phyloP scores from a whole-genome alignment of 345 rosid species.

The Rubroshorea leprosula region DNA sequence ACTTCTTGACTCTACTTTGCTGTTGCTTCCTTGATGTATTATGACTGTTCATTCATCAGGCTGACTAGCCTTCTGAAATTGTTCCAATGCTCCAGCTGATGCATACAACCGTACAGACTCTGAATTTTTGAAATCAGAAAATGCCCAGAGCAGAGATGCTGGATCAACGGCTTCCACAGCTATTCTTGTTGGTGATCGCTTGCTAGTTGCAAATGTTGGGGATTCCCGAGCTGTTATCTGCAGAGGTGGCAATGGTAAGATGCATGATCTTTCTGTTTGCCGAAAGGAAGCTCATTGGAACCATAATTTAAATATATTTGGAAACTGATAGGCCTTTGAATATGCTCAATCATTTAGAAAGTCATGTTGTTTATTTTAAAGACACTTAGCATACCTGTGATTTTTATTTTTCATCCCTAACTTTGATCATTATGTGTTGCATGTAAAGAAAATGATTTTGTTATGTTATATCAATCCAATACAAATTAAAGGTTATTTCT shows the following conservation, averaged over 20 bases:
- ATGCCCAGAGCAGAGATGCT: conserved; percentile 91
- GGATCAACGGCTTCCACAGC: conserved; percentile 99
- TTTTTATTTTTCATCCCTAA: too few relatives aligned
- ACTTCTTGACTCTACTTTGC: conserved; percentile 6
- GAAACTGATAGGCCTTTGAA: too few relatives aligned
- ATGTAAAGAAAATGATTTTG: too few relatives aligned
- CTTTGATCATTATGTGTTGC: too few relatives aligned
- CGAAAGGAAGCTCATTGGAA: too few relatives aligned
- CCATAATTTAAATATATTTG: too few relatives aligned
- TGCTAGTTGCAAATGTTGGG: conserved; percentile 96
- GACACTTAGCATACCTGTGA: too few relatives aligned
- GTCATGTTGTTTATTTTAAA: too few relatives aligned
- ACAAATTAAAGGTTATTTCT: too few relatives aligned
- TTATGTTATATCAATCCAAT: too few relatives aligned
- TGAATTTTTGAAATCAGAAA: conserved; percentile 86
- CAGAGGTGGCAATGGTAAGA: conserved; percentile 87
- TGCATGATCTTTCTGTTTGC: neutral
- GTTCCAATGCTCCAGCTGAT: conserved; percentile 56
- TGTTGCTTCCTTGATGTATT: conserved; percentile 2
- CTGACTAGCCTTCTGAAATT: conserved; percentile 15
- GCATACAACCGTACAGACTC: conserved; percentile 90
- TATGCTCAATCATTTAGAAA: too few relatives aligned
- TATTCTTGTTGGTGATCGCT: conserved; percentile 82
- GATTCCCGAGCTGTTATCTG: conserved; percentile 96
- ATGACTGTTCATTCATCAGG: conserved; percentile 8